Evolutionary conservation across 306 rosid genomes (phyloP).

Genomic region (Crotalaria pallida): DNA sequence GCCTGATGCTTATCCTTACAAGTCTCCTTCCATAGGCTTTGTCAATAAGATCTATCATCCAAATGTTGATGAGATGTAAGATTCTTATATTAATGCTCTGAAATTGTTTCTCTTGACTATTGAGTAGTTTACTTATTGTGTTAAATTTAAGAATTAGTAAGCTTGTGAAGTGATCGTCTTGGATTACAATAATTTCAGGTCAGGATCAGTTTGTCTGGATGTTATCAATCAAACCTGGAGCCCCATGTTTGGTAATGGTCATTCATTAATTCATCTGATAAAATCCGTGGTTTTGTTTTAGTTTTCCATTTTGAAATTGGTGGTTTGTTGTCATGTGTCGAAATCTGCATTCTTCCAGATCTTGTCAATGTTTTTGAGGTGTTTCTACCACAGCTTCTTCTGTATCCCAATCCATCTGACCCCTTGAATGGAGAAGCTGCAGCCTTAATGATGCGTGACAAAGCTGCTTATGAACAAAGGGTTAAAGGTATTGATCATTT

Average conservation of each 20-base stretch:
- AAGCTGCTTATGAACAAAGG: conserved; percentile 43
- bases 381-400: conserved; percentile 54
- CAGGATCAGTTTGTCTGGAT: conserved; percentile 64
- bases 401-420: conserved; percentile 57
- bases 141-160: background rate
- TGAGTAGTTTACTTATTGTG: background rate
- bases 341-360: conserved; percentile 33
- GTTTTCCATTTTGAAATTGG: background rate
- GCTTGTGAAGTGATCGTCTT: conserved; percentile 11
- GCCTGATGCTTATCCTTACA: conserved; percentile 57
- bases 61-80: conserved; percentile 55
- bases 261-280: background rate
- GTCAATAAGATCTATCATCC: conserved; percentile 58
- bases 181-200: conserved; percentile 34
- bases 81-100: conserved; percentile 1
- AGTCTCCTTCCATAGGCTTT: conserved; percentile 58
- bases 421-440: conserved; percentile 64
- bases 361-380: conserved; percentile 61
- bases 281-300: background rate
- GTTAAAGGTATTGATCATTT: conserved; percentile 41
- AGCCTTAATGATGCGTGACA: conserved; percentile 49
- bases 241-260: conserved; percentile 53
- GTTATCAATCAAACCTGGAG: conserved; percentile 64
- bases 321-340: conserved; percentile 9
- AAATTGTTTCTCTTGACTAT: background rate